Conservation (phyloP, 2,329 filamentous ascomycete genomes). For the Reticulascus tulasneorum region DNA sequence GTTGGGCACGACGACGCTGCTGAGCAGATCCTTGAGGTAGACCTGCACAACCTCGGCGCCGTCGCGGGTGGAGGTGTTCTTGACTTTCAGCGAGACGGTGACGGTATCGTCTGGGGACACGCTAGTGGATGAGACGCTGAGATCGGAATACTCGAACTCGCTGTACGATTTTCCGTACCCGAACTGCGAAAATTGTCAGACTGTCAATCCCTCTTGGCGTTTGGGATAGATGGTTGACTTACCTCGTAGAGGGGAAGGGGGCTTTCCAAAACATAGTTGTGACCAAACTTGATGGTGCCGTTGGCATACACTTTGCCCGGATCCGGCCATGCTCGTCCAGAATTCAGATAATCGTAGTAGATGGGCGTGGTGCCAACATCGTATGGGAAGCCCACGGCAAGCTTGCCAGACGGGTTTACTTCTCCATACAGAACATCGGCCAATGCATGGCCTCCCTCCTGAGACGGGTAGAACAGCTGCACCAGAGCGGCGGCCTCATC, state of each 20-base stretch:
- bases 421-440: constrained; percentile 64
- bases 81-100: constrained; percentile 58
- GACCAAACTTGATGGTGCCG: constrained; percentile 60
- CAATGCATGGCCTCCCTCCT: constrained; percentile 63
- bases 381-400: constrained; percentile 63
- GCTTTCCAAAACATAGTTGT: constrained; percentile 59
- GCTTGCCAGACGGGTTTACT: constrained; percentile 62
- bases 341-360: constrained; percentile 71
- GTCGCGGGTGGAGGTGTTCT: constrained; percentile 52
- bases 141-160: constrained; percentile 55
- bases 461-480: constrained; percentile 72
- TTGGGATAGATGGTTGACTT: background rate
- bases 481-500: constrained; percentile 60
- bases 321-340: constrained; percentile 50
- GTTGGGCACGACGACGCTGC: constrained; percentile 61
- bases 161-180: constrained; percentile 66
- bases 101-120: constrained; percentile 48
- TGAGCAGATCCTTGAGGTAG: constrained; percentile 60
- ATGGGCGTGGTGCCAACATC: constrained; percentile 64
- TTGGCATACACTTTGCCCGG: constrained; percentile 51
- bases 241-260: constrained; percentile 55
- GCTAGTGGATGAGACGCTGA: constrained; percentile 45
- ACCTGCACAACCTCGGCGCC: constrained; percentile 66
- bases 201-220: no score
- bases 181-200: constrained; percentile 41